Conservation (phyloP, 345 rosid species). For the Nasturtium officinale region DNA sequence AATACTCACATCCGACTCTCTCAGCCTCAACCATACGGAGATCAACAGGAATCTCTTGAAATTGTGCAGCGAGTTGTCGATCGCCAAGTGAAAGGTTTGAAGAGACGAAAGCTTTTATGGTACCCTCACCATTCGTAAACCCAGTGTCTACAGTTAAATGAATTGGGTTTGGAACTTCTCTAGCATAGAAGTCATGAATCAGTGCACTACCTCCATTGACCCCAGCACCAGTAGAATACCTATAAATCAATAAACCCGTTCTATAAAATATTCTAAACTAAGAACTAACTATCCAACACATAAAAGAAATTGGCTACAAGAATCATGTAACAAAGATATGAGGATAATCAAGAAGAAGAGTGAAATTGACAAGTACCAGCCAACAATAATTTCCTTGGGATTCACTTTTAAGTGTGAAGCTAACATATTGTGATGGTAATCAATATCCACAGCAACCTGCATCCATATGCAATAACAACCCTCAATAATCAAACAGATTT, state of each 20-base stretch:
- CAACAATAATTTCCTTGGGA: constrained; percentile 92
- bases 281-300: neutral
- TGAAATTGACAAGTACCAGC: constrained; percentile 65
- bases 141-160: constrained; percentile 91
- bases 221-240: constrained; percentile 96
- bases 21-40: constrained; percentile 95
- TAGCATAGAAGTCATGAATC: constrained; percentile 92
- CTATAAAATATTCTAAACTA: constrained; percentile 3
- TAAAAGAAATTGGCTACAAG: neutral
- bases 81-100: constrained; percentile 82
- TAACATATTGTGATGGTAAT: constrained; percentile 93
- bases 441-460: constrained; percentile 96
- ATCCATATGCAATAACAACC: constrained; percentile 11
- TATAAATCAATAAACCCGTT: constrained; percentile 27
- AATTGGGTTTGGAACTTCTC: constrained; percentile 83
- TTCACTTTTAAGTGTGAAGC: constrained; percentile 85
- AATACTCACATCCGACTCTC: constrained; percentile 85
- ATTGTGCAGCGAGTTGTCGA: constrained; percentile 83
- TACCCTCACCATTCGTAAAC: constrained; percentile 73
- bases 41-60: constrained; percentile 96
- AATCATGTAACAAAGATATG: neutral
- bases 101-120: constrained; percentile 80
- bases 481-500: constrained; percentile 18
- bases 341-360: neutral
- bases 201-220: constrained; percentile 88